These are phyloP conservation scores for Rosa lucieae DNA, from an alignment of 306 rosid genomes.

Conservation along the genomic window DNA sequence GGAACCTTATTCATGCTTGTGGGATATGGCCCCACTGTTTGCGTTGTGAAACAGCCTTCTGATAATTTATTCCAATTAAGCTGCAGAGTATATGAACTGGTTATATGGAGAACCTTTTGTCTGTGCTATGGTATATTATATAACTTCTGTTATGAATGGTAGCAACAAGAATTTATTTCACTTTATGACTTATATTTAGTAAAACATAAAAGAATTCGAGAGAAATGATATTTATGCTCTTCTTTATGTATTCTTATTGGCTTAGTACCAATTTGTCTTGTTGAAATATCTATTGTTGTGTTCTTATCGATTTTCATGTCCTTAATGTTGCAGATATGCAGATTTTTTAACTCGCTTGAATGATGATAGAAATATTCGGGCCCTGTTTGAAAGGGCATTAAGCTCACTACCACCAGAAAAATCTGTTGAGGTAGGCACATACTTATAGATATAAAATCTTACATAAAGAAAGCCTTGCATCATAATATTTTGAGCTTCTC, in stretches of 20 bases:
- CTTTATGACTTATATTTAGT: background rate
- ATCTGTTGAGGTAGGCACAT: slow-evolving; percentile 70
- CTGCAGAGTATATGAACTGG: background rate
- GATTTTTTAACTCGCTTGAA: slow-evolving; percentile 92
- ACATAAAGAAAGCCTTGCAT: background rate
- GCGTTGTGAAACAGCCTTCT: background rate
- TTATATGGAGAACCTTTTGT: background rate
- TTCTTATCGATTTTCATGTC: slow-evolving; percentile 15
- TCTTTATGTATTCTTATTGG: slow-evolving; percentile 6
- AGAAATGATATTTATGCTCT: slow-evolving; percentile 2
- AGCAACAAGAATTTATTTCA: background rate
- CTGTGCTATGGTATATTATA: background rate
- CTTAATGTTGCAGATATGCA: slow-evolving; percentile 66
- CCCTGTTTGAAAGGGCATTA: slow-evolving; percentile 89
- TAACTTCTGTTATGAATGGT: background rate
- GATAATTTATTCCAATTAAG: background rate
- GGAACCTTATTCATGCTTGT: background rate
- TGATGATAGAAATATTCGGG: slow-evolving; percentile 94
- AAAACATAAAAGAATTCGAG: background rate
- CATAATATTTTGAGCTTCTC: background rate
- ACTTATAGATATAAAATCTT: background rate
- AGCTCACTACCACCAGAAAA: slow-evolving; percentile 77
- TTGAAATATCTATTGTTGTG: background rate
- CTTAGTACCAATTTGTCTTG: background rate
- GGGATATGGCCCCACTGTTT: slow-evolving; percentile 8